Evolutionary conservation across 1,284 basidiomycete genomes (phyloP).

Genomic region (Tilletia indica): DNA sequence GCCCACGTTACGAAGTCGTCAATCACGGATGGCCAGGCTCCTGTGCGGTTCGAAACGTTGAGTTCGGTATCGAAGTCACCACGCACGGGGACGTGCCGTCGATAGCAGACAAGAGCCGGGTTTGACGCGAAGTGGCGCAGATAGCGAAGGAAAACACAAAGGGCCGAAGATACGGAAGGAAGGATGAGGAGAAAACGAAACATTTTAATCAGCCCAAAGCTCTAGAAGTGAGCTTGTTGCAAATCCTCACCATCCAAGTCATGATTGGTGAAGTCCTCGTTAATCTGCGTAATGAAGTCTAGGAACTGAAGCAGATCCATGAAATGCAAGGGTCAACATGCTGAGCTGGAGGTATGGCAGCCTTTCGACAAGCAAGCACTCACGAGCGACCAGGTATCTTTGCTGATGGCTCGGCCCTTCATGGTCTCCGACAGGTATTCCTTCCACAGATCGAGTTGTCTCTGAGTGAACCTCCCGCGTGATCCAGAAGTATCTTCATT

Average conservation of each 20-base stretch:
- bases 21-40: slow-evolving; percentile 82
- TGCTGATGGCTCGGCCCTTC: slow-evolving; percentile 75
- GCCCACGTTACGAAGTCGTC: slow-evolving; percentile 71
- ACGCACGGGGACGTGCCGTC: too few species aligned
- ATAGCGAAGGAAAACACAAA: too few species aligned
- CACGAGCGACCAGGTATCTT: slow-evolving; percentile 84
- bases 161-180: too few species aligned
- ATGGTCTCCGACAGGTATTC: slow-evolving; percentile 72
- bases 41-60: slow-evolving; percentile 57
- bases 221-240: background rate
- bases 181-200: background rate
- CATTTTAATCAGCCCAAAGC: too few species aligned
- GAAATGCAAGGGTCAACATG: background rate
- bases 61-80: too few species aligned
- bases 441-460: slow-evolving; percentile 78
- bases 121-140: background rate
- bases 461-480: slow-evolving; percentile 66
- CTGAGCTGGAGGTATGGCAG: too few species aligned
- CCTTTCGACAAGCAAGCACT: background rate
- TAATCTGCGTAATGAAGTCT: slow-evolving; percentile 77
- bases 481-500: slow-evolving; percentile 34
- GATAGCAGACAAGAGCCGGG: too few species aligned
- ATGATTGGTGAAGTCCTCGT: slow-evolving; percentile 75
- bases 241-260: slow-evolving; percentile 72
- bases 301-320: slow-evolving; percentile 60